Evolutionary conservation across 202 grass and related monocot genomes (phyloP).

Genomic region (Zoysia matrella): DNA sequence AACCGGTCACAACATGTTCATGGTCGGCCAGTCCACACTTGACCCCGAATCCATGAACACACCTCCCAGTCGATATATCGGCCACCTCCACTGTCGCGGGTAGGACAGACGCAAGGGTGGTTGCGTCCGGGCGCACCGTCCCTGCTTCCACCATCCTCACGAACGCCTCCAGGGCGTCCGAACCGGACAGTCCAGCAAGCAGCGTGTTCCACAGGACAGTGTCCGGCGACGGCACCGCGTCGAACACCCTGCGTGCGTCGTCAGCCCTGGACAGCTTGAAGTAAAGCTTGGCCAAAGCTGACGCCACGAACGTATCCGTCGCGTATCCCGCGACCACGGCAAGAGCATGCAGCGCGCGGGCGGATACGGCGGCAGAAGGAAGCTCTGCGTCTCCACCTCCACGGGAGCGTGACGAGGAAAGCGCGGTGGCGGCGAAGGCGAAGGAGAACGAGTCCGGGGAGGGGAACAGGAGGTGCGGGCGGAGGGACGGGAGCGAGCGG

Average conservation of each 20-base stretch:
- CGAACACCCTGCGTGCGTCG: conserved; percentile 68
- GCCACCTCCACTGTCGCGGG: conserved; percentile 46
- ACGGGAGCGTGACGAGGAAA: conserved; percentile 39
- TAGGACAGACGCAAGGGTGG: conserved; percentile 57
- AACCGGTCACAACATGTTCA: conserved; percentile 60
- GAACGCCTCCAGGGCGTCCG: conserved; percentile 46
- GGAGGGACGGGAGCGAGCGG: conserved; percentile 54
- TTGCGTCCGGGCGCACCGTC: conserved; percentile 44
- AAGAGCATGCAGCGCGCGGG: conserved; percentile 58
- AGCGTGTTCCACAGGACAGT: conserved; percentile 76
- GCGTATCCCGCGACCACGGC: conserved; percentile 52
- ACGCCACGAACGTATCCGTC: conserved; percentile 61
- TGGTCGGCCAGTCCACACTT: conserved; percentile 57
- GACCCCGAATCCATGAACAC: conserved; percentile 50
- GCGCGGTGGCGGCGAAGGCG: conserved; percentile 54
- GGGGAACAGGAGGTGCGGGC: conserved; percentile 49
- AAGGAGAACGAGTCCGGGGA: conserved; percentile 57
- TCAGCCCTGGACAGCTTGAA: conserved; percentile 52
- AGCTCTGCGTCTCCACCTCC: background rate
- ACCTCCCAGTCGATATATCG: conserved; percentile 47
- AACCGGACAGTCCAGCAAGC: conserved; percentile 45
- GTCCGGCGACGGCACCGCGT: conserved; percentile 51
- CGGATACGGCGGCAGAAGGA: conserved; percentile 12
- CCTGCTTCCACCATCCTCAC: conserved; percentile 40
- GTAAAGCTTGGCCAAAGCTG: conserved; percentile 59